These are phyloP conservation scores for Juglanconis oblonga DNA, from an alignment of 2,329 filamentous ascomycete genomes.

Conservation along the genomic window DNA sequence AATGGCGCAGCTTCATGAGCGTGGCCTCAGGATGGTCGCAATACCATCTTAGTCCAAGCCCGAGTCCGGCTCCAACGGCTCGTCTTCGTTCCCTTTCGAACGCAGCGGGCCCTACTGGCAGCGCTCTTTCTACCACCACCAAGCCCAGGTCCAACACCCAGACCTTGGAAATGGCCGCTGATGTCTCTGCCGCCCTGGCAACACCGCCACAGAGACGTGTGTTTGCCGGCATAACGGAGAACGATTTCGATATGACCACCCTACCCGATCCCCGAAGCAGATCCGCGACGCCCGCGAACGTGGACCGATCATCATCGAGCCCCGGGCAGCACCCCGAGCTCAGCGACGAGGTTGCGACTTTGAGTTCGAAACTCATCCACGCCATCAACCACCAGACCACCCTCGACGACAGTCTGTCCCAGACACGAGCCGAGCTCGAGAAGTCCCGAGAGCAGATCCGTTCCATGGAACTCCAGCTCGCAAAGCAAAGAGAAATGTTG, in stretches of 20 bases:
- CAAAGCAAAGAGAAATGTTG: constrained; percentile 69
- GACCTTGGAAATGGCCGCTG: constrained; percentile 35
- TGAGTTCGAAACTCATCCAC: constrained; percentile 94
- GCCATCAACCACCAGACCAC: constrained; percentile 95
- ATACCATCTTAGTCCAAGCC: constrained; percentile 32
- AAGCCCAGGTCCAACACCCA: constrained; percentile 37
- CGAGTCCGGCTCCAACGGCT: constrained; percentile 31
- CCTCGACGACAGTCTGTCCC: constrained; percentile 83
- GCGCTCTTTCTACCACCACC: constrained; percentile 33
- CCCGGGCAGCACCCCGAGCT: constrained; percentile 52
- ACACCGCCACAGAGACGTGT: constrained; percentile 19
- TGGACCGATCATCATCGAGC: constrained; percentile 29
- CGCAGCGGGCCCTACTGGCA: constrained; percentile 40
- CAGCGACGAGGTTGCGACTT: constrained; percentile 74
- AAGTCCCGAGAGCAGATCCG: constrained; percentile 64
- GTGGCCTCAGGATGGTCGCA: constrained; percentile 50
- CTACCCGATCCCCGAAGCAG: constrained; percentile 63
- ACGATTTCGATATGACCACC: constrained; percentile 64
- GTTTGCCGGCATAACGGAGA: constrained; percentile 41
- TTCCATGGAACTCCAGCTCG: constrained; percentile 63
- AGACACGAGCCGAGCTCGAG: constrained; percentile 80
- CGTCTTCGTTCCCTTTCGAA: constrained; percentile 54
- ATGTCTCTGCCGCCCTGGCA: constrained; percentile 21
- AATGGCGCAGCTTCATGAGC: constrained; percentile 47
- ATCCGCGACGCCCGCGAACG: constrained; percentile 43